phyloP scores from a whole-genome alignment of 768 basidiomycete species.

The Suillus alpinus region DNA sequence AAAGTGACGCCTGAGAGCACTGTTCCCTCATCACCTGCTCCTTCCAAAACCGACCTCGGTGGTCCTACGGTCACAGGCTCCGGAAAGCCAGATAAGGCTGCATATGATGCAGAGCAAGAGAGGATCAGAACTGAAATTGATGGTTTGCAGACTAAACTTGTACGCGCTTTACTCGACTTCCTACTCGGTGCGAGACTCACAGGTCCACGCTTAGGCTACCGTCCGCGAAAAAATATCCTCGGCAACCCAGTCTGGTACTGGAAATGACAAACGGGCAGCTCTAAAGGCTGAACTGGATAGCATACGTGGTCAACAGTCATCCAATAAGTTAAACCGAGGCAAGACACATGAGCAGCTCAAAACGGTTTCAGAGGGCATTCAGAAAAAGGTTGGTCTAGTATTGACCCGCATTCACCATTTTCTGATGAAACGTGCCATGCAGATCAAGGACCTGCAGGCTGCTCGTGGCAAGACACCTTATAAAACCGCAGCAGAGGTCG shows the following conservation, averaged over 20 bases:
- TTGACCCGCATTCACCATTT: not conserved
- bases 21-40: constrained; percentile 24
- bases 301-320: constrained; percentile 77
- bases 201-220: constrained; percentile 44
- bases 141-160: constrained; percentile 72
- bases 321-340: constrained; percentile 63
- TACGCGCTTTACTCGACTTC: constrained; percentile 36
- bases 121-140: constrained; percentile 83
- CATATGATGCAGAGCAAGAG: constrained; percentile 84
- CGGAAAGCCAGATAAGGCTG: constrained; percentile 80
- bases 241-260: constrained; percentile 56
- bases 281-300: constrained; percentile 80
- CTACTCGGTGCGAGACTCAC: constrained; percentile 1
- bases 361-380: constrained; percentile 68
- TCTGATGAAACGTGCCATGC: constrained; percentile 5
- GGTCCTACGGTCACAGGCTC: constrained; percentile 27
- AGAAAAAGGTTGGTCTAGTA: constrained; percentile 65
- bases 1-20: constrained; percentile 25
- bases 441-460: constrained; percentile 87
- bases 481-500: constrained; percentile 83
- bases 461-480: constrained; percentile 74
- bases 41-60: constrained; percentile 16
- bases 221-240: constrained; percentile 75
- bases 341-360: constrained; percentile 82
- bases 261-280: constrained; percentile 66